Base-by-base conservation (phyloP, 2,329 filamentous ascomycete species). In the Xylariaceae sp. region DNA sequence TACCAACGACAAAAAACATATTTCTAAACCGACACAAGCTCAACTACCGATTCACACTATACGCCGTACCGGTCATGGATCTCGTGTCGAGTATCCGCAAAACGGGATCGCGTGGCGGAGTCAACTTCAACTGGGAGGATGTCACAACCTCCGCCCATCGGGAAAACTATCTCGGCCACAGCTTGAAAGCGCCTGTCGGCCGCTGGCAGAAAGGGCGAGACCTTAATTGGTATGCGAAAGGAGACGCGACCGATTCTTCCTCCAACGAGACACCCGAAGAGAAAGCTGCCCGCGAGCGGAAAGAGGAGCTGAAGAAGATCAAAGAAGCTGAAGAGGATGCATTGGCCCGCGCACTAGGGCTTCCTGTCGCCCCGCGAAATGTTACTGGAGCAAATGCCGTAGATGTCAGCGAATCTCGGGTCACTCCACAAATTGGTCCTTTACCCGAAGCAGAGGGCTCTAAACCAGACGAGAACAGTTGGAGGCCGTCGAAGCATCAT, bases 121-220 rank as follows among this genome's bases (percentile, higher is more conserved):
- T 90, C 75, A 92, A 97, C 75, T 99, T 99, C 79, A 93, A 88
- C 77, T 98, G 95, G 95, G 90, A 94, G 64, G 92, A 97, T 66
- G 94, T 99, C 71, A 89, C 94, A 73, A 87, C 82, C 64, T 96
- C 92, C 46, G 79, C 84, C 19, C 93, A 96, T 70, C 92, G 95
- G 74, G 93, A 99, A 75, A 96, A 88, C 69, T 88, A 87, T 74
- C 88, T 97, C 6, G 93, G 93, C 49, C 93, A 97, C 78, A 95
- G 90, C 57, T 77, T 97, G 56, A 96, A 94, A 81, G 93, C 93
- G 0, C 91, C 93, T 0, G 92, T 96, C 3, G 93, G 93, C 6
- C 89, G 93, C 64, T 97, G 93, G 93, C 91, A 95, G 69, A 87
- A 94, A 71, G 87, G 89, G 6, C 87, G 86, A 58, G 84, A 87